These are phyloP conservation scores for Porogramme epimiltina DNA, from an alignment of 1,284 basidiomycete genomes.

Conservation along the genomic window DNA sequence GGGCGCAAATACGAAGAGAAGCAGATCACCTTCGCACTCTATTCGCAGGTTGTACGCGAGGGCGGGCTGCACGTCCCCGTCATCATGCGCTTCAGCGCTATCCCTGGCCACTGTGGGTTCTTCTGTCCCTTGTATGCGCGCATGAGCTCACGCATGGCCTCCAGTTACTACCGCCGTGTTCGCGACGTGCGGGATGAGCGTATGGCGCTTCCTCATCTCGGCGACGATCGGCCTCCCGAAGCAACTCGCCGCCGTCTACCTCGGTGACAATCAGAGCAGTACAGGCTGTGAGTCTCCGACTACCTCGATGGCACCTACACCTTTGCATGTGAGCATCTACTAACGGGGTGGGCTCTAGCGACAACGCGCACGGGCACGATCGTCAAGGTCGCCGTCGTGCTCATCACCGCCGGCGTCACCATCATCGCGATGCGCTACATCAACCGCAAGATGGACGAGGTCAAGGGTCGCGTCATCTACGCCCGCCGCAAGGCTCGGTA, in stretches of 20 bases:
- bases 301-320: background rate
- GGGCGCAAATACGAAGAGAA: conserved; percentile 72
- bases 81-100: conserved; percentile 72
- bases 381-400: conserved; percentile 60
- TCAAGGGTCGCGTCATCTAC: conserved; percentile 74
- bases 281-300: background rate
- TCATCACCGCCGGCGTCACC: conserved; percentile 69
- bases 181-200: conserved; percentile 76
- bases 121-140: background rate
- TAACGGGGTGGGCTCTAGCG: background rate
- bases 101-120: conserved; percentile 72
- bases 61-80: conserved; percentile 79
- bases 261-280: conserved; percentile 48
- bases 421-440: conserved; percentile 84
- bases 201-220: conserved; percentile 70
- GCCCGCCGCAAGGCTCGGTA: conserved; percentile 47
- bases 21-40: conserved; percentile 73
- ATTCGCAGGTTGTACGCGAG: conserved; percentile 74
- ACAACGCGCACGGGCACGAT: conserved; percentile 48
- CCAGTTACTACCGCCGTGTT: conserved; percentile 75
- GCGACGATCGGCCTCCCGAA: conserved; percentile 81
- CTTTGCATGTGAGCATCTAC: background rate
- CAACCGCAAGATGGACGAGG: conserved; percentile 70
- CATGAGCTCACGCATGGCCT: background rate
- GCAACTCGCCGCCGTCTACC: conserved; percentile 73